Percentiles rank a stretch among this genome's conserved stretches.
These are phyloP conservation scores for Pulveroboletus sp. DNA, from an alignment of 768 basidiomycete species.

Conservation along the genomic window DNA sequence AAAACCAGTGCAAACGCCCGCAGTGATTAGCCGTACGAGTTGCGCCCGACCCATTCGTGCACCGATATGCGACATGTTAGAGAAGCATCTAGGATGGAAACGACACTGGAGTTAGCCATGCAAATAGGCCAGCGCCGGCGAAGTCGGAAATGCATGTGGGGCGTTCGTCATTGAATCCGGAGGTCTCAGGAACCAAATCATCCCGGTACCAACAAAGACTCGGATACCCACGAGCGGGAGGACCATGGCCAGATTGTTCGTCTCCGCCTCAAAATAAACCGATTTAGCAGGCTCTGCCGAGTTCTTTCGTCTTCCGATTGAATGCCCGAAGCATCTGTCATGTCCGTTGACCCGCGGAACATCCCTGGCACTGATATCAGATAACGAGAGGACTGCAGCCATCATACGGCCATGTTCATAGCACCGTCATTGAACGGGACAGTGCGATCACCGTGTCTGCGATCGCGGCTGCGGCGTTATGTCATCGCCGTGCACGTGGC, in stretches of 20 bases:
- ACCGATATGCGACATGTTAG: conserved; percentile 5
- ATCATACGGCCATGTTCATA: background rate
- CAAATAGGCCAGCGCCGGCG: conserved; percentile 19
- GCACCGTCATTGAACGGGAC: too few relatives aligned
- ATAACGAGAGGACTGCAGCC: background rate
- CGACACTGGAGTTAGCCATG: conserved; percentile 6
- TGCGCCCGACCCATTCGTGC: conserved; percentile 18
- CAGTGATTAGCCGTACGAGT: conserved; percentile 15
- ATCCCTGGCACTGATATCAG: background rate
- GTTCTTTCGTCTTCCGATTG: background rate
- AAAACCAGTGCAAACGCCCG: conserved; percentile 7
- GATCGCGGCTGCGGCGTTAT: conserved; percentile 13
- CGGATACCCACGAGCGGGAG: background rate
- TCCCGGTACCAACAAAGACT: conserved; percentile 9
- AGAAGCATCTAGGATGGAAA: conserved; percentile 10
- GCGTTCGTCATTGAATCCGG: conserved; percentile 5
- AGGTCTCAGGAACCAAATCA: conserved; percentile 4
- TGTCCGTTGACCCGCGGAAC: conserved; percentile 16
- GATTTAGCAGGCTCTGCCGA: background rate
- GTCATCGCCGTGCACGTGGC: conserved; percentile 21
- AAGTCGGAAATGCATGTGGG: conserved; percentile 19
- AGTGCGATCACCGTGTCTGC: background rate
- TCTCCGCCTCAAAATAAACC: background rate
- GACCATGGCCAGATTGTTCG: background rate
- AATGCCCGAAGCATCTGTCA: background rate